phyloP scores from a whole-genome alignment of 2,329 filamentous ascomycete species.

The Arthrobotrys entomopaga region DNA sequence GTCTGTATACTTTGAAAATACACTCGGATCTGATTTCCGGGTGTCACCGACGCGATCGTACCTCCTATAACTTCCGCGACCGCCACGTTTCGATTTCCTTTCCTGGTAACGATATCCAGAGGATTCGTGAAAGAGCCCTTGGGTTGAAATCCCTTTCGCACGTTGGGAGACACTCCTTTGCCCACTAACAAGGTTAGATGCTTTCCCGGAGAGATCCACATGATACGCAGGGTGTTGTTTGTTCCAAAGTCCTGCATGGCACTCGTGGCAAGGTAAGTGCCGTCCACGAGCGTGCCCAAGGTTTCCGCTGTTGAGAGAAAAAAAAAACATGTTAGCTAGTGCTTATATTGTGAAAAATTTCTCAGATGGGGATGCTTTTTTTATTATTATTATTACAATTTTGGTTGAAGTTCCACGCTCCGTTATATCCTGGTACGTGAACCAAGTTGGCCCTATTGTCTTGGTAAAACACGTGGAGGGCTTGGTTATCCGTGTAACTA shows the following conservation, averaged over 20 bases:
- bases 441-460: slow-evolving; percentile 40
- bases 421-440: slow-evolving; percentile 24
- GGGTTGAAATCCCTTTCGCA: slow-evolving; percentile 20
- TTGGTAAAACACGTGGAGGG: slow-evolving; percentile 40
- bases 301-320: slow-evolving; percentile 27
- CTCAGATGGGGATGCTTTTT: slow-evolving; percentile 9
- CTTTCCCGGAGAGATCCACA: slow-evolving; percentile 31
- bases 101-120: slow-evolving; percentile 18
- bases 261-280: slow-evolving; percentile 30
- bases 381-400: too few relatives aligned
- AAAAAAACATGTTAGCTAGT: not conserved
- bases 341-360: not conserved
- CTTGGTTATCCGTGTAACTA: slow-evolving; percentile 34
- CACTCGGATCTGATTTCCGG: slow-evolving; percentile 11
- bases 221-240: slow-evolving; percentile 36
- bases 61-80: slow-evolving; percentile 18
- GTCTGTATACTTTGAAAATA: slow-evolving; percentile 34
- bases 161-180: slow-evolving; percentile 33
- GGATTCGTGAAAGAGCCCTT: slow-evolving; percentile 29
- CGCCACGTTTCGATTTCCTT: slow-evolving; percentile 31
- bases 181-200: slow-evolving; percentile 35
- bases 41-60: slow-evolving; percentile 8
- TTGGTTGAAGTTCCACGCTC: slow-evolving; percentile 22
- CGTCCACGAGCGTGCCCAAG: slow-evolving; percentile 20
- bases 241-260: slow-evolving; percentile 32